Percentiles rank a stretch among this genome's conserved stretches.
Evolutionary conservation across 306 rosid species (phyloP).

Genomic region (Gillenia trifoliata): DNA sequence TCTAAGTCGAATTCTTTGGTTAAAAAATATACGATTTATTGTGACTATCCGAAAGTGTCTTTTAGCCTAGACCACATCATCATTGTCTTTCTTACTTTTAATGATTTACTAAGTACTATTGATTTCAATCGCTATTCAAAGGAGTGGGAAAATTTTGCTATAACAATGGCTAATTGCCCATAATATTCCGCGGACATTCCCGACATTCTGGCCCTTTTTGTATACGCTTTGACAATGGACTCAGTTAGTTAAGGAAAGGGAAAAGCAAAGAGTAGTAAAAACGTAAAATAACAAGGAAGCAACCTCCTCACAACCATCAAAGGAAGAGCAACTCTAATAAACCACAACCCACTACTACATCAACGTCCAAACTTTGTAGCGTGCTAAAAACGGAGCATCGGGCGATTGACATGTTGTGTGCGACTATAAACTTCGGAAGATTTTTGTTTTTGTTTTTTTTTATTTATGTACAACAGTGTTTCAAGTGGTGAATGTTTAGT

Average conservation of each 20-base stretch:
- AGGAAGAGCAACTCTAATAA: not conserved
- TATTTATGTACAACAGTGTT: no score
- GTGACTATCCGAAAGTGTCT: not conserved
- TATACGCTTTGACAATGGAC: not conserved
- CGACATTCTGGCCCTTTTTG: not conserved
- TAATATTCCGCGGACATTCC: not conserved
- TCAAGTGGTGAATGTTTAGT: no score
- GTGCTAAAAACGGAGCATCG: no score
- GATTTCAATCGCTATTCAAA: no score
- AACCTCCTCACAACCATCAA: not conserved
- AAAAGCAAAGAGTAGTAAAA: not conserved
- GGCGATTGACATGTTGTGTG: no score
- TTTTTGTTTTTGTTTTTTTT: no score
- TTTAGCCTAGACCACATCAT: not conserved
- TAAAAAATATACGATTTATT: not conserved
- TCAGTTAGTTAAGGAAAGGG: not conserved
- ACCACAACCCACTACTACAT: not conserved
- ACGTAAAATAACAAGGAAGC: not conserved
- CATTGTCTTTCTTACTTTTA: no score
- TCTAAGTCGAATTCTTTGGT: not conserved
- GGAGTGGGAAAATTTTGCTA: not conserved
- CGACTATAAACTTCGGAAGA: no score
- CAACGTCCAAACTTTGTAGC: no score
- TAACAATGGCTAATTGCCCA: not conserved
- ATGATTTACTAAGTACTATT: no score